These are phyloP conservation scores for Aspergillus sp. DNA, from an alignment of 2,329 filamentous ascomycete genomes.

Conservation along the genomic window DNA sequence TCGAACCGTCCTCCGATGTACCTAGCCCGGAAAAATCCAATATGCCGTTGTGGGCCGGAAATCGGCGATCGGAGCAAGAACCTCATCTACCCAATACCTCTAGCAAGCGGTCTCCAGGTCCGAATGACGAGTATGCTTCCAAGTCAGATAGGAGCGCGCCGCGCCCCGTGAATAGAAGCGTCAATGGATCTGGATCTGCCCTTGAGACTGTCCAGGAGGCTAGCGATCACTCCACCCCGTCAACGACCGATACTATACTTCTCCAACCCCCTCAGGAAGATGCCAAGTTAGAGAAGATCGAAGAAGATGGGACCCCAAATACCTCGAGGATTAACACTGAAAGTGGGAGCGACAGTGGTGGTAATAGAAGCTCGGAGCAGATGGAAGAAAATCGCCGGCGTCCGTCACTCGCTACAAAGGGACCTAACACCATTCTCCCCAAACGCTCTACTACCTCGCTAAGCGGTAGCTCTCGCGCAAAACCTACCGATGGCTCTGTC, in stretches of 20 bases:
- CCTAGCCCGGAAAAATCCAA: constrained; percentile 64
- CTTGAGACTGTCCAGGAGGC: constrained; percentile 91
- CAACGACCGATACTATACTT: constrained; percentile 43
- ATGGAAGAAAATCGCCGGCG: constrained; percentile 39
- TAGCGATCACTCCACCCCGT: constrained; percentile 72
- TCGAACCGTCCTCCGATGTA: constrained; percentile 63
- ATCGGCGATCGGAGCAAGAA: constrained; percentile 31
- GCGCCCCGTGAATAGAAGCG: constrained; percentile 59
- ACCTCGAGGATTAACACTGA: constrained; percentile 53
- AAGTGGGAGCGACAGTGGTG: constrained; percentile 58
- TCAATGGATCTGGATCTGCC: constrained; percentile 60
- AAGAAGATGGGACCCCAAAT: constrained; percentile 40
- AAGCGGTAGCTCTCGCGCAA: constrained; percentile 56
- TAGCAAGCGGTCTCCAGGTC: constrained; percentile 31
- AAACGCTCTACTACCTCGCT: constrained; percentile 70
- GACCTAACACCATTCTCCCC: constrained; percentile 56
- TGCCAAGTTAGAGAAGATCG: constrained; percentile 35
- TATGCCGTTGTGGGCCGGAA: constrained; percentile 37
- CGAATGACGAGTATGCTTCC: constrained; percentile 27
- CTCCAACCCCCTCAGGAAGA: constrained; percentile 41
- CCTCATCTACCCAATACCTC: constrained; percentile 38
- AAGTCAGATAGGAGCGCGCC: constrained; percentile 38
- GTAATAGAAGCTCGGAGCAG: constrained; percentile 36
- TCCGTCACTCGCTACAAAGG: constrained; percentile 40
- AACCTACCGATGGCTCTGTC: constrained; percentile 70